Percentiles rank a stretch among this genome's conserved stretches.
These are phyloP conservation scores for Malus asiatica DNA, from an alignment of 306 rosid species.

Conservation along the genomic window DNA sequence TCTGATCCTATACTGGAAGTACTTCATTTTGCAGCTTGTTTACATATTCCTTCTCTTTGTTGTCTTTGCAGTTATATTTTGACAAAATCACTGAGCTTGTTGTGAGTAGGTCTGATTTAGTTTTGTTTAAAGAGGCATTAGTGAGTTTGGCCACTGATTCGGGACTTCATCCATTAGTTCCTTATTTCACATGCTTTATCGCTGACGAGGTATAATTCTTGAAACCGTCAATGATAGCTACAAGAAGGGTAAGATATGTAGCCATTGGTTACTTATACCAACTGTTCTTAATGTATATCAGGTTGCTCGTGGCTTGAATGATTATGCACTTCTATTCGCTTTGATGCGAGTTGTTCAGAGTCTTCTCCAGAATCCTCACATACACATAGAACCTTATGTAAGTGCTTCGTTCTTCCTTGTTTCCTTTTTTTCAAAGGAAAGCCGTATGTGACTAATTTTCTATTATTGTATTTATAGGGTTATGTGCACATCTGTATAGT, in stretches of 20 bases:
- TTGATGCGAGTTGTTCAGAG: constrained; percentile 83
- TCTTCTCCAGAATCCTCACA: constrained; percentile 82
- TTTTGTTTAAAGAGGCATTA: constrained; percentile 65
- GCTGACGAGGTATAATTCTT: constrained; percentile 68
- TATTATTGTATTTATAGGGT: not conserved
- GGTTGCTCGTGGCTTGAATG: constrained; percentile 72
- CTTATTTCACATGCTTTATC: constrained; percentile 76
- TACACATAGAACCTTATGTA: constrained; percentile 90
- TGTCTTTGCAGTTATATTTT: constrained; percentile 66
- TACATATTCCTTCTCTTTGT: constrained; percentile 9
- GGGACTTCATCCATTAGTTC: constrained; percentile 94
- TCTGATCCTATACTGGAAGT: not conserved
- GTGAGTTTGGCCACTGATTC: constrained; percentile 82
- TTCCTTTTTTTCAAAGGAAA: not conserved
- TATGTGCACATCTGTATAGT: not conserved
- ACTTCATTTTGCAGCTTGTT: not conserved
- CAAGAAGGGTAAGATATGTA: not conserved
- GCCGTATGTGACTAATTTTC: not conserved
- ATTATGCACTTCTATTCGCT: constrained; percentile 55
- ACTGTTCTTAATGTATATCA: constrained; percentile 28
- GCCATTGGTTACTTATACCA: not conserved
- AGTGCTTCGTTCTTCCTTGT: constrained; percentile 15
- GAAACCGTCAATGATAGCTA: constrained; percentile 1
- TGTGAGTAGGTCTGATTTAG: constrained; percentile 48
- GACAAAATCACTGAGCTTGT: constrained; percentile 69